Evolutionary conservation across 805 yeast species (phyloP).

Genomic region (Diddensiella caesifluorescens): DNA sequence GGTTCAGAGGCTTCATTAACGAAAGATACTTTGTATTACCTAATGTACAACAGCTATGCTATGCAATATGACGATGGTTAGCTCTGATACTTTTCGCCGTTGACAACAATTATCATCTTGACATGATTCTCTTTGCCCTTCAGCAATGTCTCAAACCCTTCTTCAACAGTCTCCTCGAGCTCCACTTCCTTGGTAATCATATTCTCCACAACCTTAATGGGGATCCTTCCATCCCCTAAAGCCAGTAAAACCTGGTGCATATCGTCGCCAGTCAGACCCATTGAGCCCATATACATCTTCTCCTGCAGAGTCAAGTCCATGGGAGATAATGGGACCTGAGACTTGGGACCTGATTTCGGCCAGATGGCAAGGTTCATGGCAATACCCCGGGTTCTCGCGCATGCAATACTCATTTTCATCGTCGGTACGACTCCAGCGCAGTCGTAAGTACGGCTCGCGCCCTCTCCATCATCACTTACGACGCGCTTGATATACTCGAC

Average conservation of each 20-base stretch:
- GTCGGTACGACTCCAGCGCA: slow-evolving; percentile 53
- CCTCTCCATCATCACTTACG: slow-evolving; percentile 5
- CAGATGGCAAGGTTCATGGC: slow-evolving; percentile 53
- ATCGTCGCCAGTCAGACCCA: slow-evolving; percentile 54
- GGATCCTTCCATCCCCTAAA: slow-evolving; percentile 43
- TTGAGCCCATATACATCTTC: slow-evolving; percentile 34
- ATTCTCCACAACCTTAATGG: slow-evolving; percentile 38
- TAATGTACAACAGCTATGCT: too few species aligned
- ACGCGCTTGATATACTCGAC: not conserved
- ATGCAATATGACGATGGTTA: too few species aligned
- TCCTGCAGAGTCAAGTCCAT: slow-evolving; percentile 13
- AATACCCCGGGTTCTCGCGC: slow-evolving; percentile 46
- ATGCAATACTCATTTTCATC: slow-evolving; percentile 43
- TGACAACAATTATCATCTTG: slow-evolving; percentile 37
- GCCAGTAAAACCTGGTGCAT: slow-evolving; percentile 53
- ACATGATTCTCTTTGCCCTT: slow-evolving; percentile 51
- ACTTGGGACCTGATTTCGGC: slow-evolving; percentile 24
- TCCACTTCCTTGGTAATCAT: slow-evolving; percentile 47
- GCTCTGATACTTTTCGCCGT: slow-evolving; percentile 5
- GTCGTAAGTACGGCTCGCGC: slow-evolving; percentile 43
- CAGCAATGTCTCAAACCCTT: slow-evolving; percentile 48
- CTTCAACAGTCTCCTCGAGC: slow-evolving; percentile 47
- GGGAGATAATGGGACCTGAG: slow-evolving; percentile 24
- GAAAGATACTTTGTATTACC: too few species aligned
- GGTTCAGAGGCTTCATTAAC: too few species aligned